Conservation (phyloP, 192 early-diverging fungal species). For the Allomyces arbusculus region DNA sequence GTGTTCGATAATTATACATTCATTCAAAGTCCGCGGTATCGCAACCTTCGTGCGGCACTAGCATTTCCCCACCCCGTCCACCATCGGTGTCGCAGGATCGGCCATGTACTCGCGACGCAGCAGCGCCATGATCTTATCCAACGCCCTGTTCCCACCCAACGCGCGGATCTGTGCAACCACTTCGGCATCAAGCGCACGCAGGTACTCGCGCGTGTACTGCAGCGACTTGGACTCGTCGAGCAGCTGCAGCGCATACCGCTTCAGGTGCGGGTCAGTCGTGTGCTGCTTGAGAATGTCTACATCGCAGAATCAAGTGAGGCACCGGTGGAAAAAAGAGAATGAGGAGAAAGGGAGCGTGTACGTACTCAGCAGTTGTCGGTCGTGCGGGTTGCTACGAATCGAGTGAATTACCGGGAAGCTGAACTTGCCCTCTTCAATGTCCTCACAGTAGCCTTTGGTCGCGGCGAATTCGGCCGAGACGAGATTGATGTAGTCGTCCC, state of each 20-base stretch:
- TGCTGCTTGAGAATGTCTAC: slow-evolving; percentile 72
- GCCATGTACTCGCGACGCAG: slow-evolving; percentile 27
- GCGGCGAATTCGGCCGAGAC: slow-evolving; percentile 66
- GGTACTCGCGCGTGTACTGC: slow-evolving; percentile 46
- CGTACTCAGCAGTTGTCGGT: slow-evolving; percentile 54
- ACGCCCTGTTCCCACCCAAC: slow-evolving; percentile 56
- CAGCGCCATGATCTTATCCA: slow-evolving; percentile 40
- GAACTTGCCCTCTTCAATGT: slow-evolving; percentile 97
- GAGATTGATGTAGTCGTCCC: slow-evolving; percentile 94
- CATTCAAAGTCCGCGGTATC: no score
- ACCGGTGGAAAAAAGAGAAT: not conserved
- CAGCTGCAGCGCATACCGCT: slow-evolving; percentile 63
- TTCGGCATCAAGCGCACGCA: slow-evolving; percentile 38
- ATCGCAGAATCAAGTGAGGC: not conserved
- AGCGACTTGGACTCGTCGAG: slow-evolving; percentile 62
- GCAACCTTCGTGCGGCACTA: no score
- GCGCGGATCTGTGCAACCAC: slow-evolving; percentile 38
- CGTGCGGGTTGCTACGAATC: slow-evolving; percentile 35
- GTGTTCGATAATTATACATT: no score
- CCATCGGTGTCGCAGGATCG: slow-evolving; percentile 3
- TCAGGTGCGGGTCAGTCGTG: slow-evolving; percentile 59
- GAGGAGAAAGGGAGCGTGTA: not conserved
- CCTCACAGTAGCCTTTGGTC: slow-evolving; percentile 96
- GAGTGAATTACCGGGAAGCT: slow-evolving; percentile 85
- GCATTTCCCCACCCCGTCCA: no score